Base-by-base conservation (phyloP, 345 rosid genomes). In the Dipteronia sinensis region DNA sequence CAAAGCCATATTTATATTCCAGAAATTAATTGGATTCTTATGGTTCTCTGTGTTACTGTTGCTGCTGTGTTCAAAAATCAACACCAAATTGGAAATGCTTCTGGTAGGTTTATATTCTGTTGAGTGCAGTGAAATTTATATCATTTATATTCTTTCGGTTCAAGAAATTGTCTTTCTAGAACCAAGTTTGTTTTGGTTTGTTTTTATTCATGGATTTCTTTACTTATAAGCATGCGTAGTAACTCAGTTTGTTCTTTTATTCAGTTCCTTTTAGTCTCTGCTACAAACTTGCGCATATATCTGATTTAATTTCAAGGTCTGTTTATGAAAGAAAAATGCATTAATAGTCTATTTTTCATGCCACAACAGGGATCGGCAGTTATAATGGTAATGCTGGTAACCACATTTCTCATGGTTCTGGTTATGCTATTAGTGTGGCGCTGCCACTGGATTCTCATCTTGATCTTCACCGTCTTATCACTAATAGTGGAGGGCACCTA, bases 391-490 rank as follows among this genome's bases (percentile, higher is more conserved):
- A 85, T 80, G 83, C 75, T 79, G 1, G 81, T 72, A 11, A 85
- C 85, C 42, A 85, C 87, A 65, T 58, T 85, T 7, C 81, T 79
- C 12, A 77, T 85, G 83, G 75, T 67, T 61, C 74, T 79, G 47
- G 72, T 82, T 56, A 76, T 84, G 87, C 42, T 82, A 13, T 27
- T 85, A 74, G 83, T 85, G 8, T 82, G 87, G 83, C 81, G 66
- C 40, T 77, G 83, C 53, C 85, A 85, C 69, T 82, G 87, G 85
- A 47, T 71, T 53, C 67, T 82, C 38, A 83, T 79, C 64, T 47
- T 85, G 34, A 5, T 80, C 59, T 82, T 82, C 66, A 71, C 83
- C 0, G 55, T 22, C 20, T 42, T 71, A 40, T 79, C 73, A 22
- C 75, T 85, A 29, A 46, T 79, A 23, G 83, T 77, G 10, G 82